Base-by-base conservation (phyloP, 129 eudicot genomes). In the Solidago caesia region DNA sequence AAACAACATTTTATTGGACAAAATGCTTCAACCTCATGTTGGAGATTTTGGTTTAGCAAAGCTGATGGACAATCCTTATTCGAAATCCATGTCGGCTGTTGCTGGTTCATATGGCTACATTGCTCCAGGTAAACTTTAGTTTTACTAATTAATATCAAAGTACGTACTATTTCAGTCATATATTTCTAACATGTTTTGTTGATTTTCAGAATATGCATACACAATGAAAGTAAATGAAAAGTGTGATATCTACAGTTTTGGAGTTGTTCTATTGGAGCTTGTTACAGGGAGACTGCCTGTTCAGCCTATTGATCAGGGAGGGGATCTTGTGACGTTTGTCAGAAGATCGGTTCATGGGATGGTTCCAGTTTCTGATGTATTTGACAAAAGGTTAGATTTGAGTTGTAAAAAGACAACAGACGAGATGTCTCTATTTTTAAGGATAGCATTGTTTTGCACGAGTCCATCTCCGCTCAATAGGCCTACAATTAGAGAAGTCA, bases 31-130 rank as follows among this genome's bases (percentile, higher is more conserved):
- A 72, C 89, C 98, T 1, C 98, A 90, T 76, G 98, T 93, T 0
- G 98, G 96, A 13, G 98, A 93, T 86, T 93, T 93, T 47, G 98
- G 96, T 52, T 82, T 93, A 88, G 98, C 98, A n/a, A 93, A 90
- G 79, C 61, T 93, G 74, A 90, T 93, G 56, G 98, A 93, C 66
- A 79, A 86, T 46, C 80, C 96, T 7, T 70, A 78, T 60, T 88
- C 98, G 0, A 88, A 86, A 77, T 90, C 98, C 72, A 87, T 93
- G 91, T 90, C 98, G 55, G 96, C 96, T 8, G 90, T 93, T 58
- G 98, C 96, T 72, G 98, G 98, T 73, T 93, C 98, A 14, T 93
- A 93, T 44, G 98, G 98, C 66, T 93, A 93, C 83, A 93, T 93
- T 63, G 96, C 98, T 73, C 98, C 98, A 66, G 98, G 98, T 93